Base-by-base conservation (phyloP, 2,329 filamentous ascomycete species). In the Fonsecaea monophora region DNA sequence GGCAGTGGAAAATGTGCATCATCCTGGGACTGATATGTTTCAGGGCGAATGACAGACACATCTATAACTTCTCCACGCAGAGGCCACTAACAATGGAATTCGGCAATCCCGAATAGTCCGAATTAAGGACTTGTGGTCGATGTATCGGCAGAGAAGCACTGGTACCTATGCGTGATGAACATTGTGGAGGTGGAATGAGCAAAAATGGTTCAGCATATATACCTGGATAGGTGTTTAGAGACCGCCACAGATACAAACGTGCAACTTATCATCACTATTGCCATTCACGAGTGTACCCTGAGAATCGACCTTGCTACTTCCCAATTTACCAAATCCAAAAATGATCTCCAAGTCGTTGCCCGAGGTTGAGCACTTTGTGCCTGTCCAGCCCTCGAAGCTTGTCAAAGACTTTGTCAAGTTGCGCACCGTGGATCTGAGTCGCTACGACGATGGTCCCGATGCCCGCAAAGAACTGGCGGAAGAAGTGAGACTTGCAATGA, bases 281-380 rank as follows among this genome's bases (percentile, higher is more conserved):
- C 13, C 8, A 40, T 13, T 40, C 12, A 13, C 10, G 13, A 2
- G 37, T 2, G 15, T 40, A 40, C 12, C 1, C 10, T 40, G 10
- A 13, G 10, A 2, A 13, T 40, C 13, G n/a, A 56, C 32, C 37
- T 35, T 56, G 18, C 54, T 12, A 56, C 34, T 38, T 56, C 34
- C 3, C 37, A 2, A 38, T 35, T 35, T 18, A 38, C 32, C 13
- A 5, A 38, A 25, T 56, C 34, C 54, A 57, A 66, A 40, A 15
- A 66, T 66, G 64, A 63, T 66, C n/a, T 66, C 64, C 32, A 66
- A 62, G 32, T 18, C 60, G 1, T 35, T 67, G 35, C 64, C 64
- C 12, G 59, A 67, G 37, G 64, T 60, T 5, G 64, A 67, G 8
- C 64, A 67, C 18, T 67, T 67, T 35, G 55, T 56, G 13, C 54